Conservation (phyloP, 1,284 basidiomycete species). For the Cutaneotrichosporon arboriforme region DNA sequence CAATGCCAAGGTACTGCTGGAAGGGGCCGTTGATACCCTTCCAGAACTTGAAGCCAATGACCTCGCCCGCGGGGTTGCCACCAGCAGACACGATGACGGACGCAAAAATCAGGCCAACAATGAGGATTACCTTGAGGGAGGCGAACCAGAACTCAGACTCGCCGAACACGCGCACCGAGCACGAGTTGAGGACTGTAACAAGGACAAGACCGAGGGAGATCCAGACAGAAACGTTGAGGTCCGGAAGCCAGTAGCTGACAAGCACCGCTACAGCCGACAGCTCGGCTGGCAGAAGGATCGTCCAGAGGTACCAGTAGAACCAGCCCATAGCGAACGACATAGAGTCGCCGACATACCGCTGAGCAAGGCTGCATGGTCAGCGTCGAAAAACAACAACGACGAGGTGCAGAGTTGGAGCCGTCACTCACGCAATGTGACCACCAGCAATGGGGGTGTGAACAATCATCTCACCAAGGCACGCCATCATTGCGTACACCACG, state of each 20-base stretch:
- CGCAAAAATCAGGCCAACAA: conserved; percentile 54
- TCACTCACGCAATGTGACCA: conserved; percentile 61
- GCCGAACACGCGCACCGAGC: conserved; percentile 56
- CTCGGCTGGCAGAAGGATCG: conserved; percentile 65
- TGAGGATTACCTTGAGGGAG: conserved; percentile 73
- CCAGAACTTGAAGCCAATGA: conserved; percentile 51
- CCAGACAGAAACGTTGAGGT: conserved; percentile 63
- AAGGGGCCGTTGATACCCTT: conserved; percentile 50
- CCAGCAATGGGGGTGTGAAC: conserved; percentile 53
- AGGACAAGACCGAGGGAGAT: conserved; percentile 67
- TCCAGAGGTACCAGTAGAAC: conserved; percentile 75
- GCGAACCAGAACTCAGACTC: conserved; percentile 46
- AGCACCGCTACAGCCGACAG: conserved; percentile 69
- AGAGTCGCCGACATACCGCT: conserved; percentile 55
- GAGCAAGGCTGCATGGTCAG: conserved; percentile 55
- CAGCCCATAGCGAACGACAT: conserved; percentile 76
- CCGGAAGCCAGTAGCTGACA: conserved; percentile 63
- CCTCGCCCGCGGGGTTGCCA: conserved; percentile 45
- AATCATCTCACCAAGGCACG: conserved; percentile 51
- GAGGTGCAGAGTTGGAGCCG: too few species aligned
- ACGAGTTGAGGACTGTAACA: conserved; percentile 53
- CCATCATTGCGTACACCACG: conserved; percentile 47
- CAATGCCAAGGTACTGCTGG: conserved; percentile 40
- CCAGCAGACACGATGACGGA: conserved; percentile 59
- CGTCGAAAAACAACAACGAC: too few species aligned